Evolutionary conservation across 768 basidiomycete species (phyloP).

Genomic region (Dacryopinax primogenitus): DNA sequence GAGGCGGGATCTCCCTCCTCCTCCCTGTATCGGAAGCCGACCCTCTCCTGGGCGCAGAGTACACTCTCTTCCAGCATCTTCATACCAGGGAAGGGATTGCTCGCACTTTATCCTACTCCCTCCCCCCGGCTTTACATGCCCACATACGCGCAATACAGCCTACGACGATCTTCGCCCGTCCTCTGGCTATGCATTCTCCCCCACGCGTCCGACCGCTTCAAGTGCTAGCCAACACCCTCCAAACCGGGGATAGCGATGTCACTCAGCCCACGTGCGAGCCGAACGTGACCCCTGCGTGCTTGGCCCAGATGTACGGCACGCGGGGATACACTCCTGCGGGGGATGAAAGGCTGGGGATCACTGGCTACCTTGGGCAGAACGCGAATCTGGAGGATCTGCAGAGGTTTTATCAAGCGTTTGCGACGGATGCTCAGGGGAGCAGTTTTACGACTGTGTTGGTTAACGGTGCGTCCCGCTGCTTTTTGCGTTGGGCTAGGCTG

Average conservation of each 20-base stretch:
- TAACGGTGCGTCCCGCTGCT: neutral
- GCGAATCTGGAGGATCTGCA: conserved; percentile 38
- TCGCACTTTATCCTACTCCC: conserved; percentile 11
- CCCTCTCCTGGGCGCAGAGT: conserved; percentile 3
- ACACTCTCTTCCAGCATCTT: neutral
- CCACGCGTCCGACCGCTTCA: neutral
- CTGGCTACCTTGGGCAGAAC: conserved; percentile 35
- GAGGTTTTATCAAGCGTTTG: conserved; percentile 31
- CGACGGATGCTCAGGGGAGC: conserved; percentile 37
- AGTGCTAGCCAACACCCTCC: no score
- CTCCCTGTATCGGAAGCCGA: conserved; percentile 8
- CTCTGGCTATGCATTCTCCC: neutral
- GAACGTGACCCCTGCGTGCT: conserved; percentile 26
- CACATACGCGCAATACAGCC: conserved; percentile 15
- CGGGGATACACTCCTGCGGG: conserved; percentile 22
- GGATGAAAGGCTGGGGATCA: conserved; percentile 26
- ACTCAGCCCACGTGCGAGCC: conserved; percentile 27
- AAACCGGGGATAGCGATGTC: no score
- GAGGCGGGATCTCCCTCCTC: conserved; percentile 2
- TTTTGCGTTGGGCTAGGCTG: neutral
- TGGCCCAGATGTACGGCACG: conserved; percentile 28
- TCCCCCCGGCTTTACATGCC: conserved; percentile 9
- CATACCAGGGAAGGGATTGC: conserved; percentile 5
- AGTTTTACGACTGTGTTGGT: conserved; percentile 21
- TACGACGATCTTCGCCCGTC: conserved; percentile 5